A percentile compares a stretch with the other conserved stretches of the same genome.
Evolutionary conservation across 2,329 filamentous ascomycete genomes (phyloP).

Genomic region (Ophiosphaerella narmari): DNA sequence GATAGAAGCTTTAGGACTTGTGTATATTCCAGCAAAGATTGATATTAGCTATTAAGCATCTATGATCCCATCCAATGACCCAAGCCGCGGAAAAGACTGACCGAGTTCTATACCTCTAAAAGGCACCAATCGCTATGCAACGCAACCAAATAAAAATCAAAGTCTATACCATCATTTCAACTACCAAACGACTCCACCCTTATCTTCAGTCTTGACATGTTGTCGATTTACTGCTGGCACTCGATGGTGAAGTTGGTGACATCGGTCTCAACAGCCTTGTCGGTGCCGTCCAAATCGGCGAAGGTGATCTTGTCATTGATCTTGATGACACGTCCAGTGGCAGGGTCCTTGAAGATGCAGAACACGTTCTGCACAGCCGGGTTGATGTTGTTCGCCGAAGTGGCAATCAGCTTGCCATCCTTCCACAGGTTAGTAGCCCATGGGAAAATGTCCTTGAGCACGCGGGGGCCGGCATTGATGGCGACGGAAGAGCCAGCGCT

Average conservation of each 20-base stretch:
- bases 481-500: constrained; percentile 10
- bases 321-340: neutral
- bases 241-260: constrained; percentile 18
- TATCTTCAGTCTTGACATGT: neutral
- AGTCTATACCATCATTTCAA: neutral
- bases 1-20: too few species aligned
- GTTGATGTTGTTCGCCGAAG: constrained; percentile 18
- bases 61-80: too few species aligned
- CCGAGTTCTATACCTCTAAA: neutral
- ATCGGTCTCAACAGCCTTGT: constrained; percentile 18
- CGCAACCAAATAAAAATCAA: neutral
- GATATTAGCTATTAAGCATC: too few species aligned
- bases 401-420: constrained; percentile 16
- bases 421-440: constrained; percentile 11
- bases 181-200: neutral
- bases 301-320: constrained; percentile 22
- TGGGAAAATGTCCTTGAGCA: constrained; percentile 14
- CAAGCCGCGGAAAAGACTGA: too few species aligned
- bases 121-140: constrained; percentile 4
- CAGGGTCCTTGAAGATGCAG: constrained; percentile 16
- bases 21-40: too few species aligned
- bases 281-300: constrained; percentile 16
- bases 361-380: constrained; percentile 5
- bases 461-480: constrained; percentile 7
- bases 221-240: constrained; percentile 12